Percentiles rank a stretch among this genome's conserved stretches.
Evolutionary conservation across 2,329 filamentous ascomycete species (phyloP).

Genomic region (Periconia macrospinosa): DNA sequence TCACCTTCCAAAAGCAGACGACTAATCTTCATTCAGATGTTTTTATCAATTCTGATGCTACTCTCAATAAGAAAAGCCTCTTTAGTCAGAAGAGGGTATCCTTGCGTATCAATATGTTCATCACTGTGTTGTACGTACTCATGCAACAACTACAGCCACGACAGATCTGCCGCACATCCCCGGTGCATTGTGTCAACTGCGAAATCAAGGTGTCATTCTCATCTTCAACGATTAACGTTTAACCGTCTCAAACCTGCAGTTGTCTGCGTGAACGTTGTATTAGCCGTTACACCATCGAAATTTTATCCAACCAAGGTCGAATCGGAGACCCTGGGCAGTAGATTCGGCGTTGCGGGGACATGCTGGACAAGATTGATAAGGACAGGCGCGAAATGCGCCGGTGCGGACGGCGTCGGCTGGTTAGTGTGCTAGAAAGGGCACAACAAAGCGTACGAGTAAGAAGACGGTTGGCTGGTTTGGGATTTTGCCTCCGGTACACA

Average conservation of each 20-base stretch:
- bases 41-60: no score
- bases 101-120: no score
- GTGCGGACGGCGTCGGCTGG: no score
- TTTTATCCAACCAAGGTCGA: not conserved
- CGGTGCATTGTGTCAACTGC: not conserved
- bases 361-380: not conserved
- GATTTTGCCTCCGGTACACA: not conserved
- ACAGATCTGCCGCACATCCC: not conserved
- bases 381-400: not conserved
- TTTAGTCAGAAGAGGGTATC: no score
- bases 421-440: not conserved
- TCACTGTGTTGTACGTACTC: no score
- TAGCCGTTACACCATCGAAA: not conserved
- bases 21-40: no score
- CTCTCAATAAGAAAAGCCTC: no score
- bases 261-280: not conserved
- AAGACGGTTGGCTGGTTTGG: not conserved
- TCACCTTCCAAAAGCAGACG: no score
- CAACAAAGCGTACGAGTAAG: not conserved
- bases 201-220: not conserved
- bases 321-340: not conserved
- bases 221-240: not conserved
- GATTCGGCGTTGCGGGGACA: not conserved
- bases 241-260: not conserved
- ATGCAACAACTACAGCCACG: no score